Base-by-base conservation (phyloP, 2,329 filamentous ascomycete species). In the Trichoderma atroviride region DNA sequence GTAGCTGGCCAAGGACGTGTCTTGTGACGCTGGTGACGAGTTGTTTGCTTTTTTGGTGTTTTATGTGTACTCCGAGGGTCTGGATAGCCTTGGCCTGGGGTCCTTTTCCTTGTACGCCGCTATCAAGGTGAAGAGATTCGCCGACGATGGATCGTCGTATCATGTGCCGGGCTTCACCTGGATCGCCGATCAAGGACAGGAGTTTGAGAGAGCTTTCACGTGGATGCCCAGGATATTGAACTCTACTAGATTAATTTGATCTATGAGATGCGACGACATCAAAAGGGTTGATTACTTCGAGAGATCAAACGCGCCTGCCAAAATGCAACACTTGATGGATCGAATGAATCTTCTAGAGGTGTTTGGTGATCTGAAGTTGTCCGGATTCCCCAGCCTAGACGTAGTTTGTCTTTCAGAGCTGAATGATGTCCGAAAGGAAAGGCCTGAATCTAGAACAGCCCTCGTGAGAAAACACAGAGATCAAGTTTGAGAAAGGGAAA, bases 51-150 rank as follows among this genome's bases (percentile, higher is more conserved):
- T 47, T 50, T 63, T 27, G 2, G 3, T 33, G 2, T 40, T 64
- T 33, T 66, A 57, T 24, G 22, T 50, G 37, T 66, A 66, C 62
- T 66, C 62, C 53, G 53, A 43, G 62, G 62, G 62, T 66, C 53
- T 66, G 53, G 14, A 13, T 66, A 66, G 56, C 37, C 33, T 56
- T 27, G 16, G 40, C 4, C 16, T 2, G n/a, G n/a, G n/a, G 27
- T 5, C 40, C 24, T 19, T 9, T 19, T 13, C 4, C 31, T 16
- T 43, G 16, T 43, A 57, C 53, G 37, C 62, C 37, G 16, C 50
- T 27, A 55, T 55, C 7, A 50, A 35, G 52, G 47, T 7, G 33
- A 43, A 43, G 35, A 33, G 37, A 27, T 66, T 50, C 62, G 53
- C 62, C 53, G 53, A 66, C 37, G 55, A 35, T 19, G 16, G 6